These are phyloP conservation scores for Aspergillus sp. DNA, from an alignment of 2,329 filamentous ascomycete species.

Conservation along the genomic window DNA sequence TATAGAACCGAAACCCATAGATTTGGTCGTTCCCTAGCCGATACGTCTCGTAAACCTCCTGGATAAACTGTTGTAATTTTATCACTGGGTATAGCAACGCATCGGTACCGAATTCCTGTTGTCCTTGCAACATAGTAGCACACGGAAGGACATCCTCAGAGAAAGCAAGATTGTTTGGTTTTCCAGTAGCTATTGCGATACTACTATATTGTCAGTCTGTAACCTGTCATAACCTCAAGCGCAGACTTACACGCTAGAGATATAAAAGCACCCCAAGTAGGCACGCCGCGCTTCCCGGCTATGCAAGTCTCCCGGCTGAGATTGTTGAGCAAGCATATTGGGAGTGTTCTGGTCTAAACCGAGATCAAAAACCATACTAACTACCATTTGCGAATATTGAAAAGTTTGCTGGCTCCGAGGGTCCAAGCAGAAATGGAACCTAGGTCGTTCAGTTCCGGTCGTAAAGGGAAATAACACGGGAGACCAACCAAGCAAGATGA, in stretches of 20 bases:
- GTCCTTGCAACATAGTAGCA: background rate
- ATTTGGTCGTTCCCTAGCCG: background rate
- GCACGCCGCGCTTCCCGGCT: background rate
- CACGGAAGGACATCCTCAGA: background rate
- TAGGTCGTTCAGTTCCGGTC: background rate
- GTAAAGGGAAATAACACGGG: background rate
- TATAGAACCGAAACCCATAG: background rate
- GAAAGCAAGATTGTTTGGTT: background rate
- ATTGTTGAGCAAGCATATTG: background rate
- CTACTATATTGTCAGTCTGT: background rate
- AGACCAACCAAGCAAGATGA: conserved; percentile 1
- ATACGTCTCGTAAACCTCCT: background rate
- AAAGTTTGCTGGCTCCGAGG: conserved; percentile 1
- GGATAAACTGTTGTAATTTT: background rate
- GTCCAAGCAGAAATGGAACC: conserved; percentile 6
- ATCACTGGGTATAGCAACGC: background rate
- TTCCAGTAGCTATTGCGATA: background rate
- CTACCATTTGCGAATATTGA: background rate
- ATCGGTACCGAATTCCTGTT: background rate
- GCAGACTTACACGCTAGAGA: background rate
- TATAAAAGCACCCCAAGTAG: conserved; percentile 3
- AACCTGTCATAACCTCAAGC: background rate
- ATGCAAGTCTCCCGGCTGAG: background rate
- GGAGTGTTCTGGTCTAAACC: background rate
- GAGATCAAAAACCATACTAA: conserved; percentile 1